phyloP scores from a whole-genome alignment of 2,329 filamentous ascomycete species.

The Fusarium camptoceras region DNA sequence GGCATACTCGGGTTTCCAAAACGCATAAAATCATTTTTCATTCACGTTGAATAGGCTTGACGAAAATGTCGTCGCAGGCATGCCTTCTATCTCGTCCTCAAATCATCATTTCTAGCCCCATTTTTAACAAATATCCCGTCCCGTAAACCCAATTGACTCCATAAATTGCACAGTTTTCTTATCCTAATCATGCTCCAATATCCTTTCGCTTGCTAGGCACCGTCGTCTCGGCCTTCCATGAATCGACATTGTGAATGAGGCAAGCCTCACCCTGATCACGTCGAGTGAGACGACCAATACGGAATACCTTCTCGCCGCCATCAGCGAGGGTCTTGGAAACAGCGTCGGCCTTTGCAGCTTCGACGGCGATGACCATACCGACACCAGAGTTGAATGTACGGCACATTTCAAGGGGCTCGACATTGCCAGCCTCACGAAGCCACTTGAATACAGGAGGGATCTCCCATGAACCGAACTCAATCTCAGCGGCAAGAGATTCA shows the following conservation, averaged over 20 bases:
- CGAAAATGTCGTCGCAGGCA: slow-evolving; percentile 12
- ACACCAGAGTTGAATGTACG: slow-evolving; percentile 95
- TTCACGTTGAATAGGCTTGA: slow-evolving; percentile 24
- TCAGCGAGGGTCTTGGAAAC: slow-evolving; percentile 71
- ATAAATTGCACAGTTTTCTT: slow-evolving; percentile 27
- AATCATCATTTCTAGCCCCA: slow-evolving; percentile 18
- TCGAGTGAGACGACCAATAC: slow-evolving; percentile 77
- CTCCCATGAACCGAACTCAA: slow-evolving; percentile 81
- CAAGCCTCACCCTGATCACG: slow-evolving; percentile 58
- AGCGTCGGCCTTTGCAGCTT: slow-evolving; percentile 69
- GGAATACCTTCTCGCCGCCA: slow-evolving; percentile 77
- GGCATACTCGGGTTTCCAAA: neutral
- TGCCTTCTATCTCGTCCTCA: slow-evolving; percentile 26
- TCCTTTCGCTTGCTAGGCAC: slow-evolving; percentile 46
- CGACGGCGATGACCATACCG: slow-evolving; percentile 92
- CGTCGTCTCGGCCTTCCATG: slow-evolving; percentile 47
- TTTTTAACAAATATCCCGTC: slow-evolving; percentile 28
- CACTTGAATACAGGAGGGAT: slow-evolving; percentile 86
- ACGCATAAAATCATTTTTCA: slow-evolving; percentile 23
- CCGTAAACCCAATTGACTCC: slow-evolving; percentile 35
- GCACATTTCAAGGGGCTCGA: slow-evolving; percentile 83
- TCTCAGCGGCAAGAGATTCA: slow-evolving; percentile 77
- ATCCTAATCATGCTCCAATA: slow-evolving; percentile 32
- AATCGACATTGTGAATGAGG: slow-evolving; percentile 51
- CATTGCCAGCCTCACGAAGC: slow-evolving; percentile 80